Percentiles rank a stretch among this genome's conserved stretches.
phyloP scores from a whole-genome alignment of 1,139 yeast genomes.

The Pneumocystis canis region DNA sequence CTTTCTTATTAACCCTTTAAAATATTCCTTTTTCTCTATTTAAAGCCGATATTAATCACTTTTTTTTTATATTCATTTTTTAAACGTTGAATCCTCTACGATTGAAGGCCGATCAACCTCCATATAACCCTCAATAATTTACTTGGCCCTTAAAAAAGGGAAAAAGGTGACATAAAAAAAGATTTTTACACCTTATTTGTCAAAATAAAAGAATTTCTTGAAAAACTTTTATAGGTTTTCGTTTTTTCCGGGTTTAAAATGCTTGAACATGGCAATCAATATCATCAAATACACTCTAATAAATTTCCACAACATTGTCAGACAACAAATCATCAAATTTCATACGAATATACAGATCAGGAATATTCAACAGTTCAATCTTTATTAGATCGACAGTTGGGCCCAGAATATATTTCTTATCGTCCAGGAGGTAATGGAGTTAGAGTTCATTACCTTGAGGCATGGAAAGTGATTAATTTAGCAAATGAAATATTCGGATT shows the following conservation, averaged over 20 bases:
- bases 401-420: conserved; percentile 78
- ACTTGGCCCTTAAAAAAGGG: background rate
- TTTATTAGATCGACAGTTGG: conserved; percentile 31
- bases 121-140: background rate
- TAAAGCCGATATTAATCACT: background rate
- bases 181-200: background rate
- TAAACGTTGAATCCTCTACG: background rate
- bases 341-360: conserved; percentile 14
- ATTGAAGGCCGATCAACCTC: background rate
- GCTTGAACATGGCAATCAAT: background rate
- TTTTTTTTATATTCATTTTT: background rate
- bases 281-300: background rate
- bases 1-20: background rate
- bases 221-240: background rate
- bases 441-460: conserved; percentile 30
- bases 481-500: conserved; percentile 56
- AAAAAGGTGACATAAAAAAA: background rate
- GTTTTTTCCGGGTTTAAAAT: background rate
- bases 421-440: conserved; percentile 47
- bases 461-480: conserved; percentile 33
- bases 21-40: background rate
- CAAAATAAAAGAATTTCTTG: background rate
- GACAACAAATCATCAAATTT: background rate
- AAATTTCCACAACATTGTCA: background rate
- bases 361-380: conserved; percentile 18